Base-by-base conservation (phyloP, 1,139 yeast species). In the Geotrichum histeridarum region DNA sequence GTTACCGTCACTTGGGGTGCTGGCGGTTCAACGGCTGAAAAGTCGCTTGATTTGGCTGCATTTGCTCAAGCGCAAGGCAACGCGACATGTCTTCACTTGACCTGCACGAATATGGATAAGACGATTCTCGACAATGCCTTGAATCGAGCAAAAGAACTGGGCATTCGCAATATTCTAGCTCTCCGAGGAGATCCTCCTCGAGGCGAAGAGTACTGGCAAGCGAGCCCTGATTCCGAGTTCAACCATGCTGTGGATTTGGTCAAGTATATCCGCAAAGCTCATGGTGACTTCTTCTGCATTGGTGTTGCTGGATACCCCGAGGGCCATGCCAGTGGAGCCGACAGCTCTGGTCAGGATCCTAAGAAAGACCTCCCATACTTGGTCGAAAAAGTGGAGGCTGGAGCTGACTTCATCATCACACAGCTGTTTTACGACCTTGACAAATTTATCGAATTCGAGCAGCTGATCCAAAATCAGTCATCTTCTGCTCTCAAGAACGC, bases 1-100 rank as follows among this genome's bases (percentile, higher is more conserved):
- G 84, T 91, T 53, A 88, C 96, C 1, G 86, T 94, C 9, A 94
- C 99, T 0, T 93, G 99, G 98, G 99, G 99, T 32, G 98, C 99
- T 8, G 98, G 98, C 41, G 99, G 99, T 1, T 83, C 95, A 2
- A 90, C 98, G 4, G 83, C 94, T 53, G 85, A 81, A 54, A 90
- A 89, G 71, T 86, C 97, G 0, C 72, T 93, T 58, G 94, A 87
- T 50, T 74, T 93, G 56, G 96, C 97, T 0, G 75, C 81, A 17
- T 86, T 95, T 64, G 89, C 86, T 64, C 75, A 79, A 51, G 87
- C 84, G 53, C 75, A 90, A 56, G 88, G 87, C 1, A 51, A 91
- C 31, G 88, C 96, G 11, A 89, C 96, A 0, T 91, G 96, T 59
- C 79, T 94, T 72, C 99, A 93, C 70, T 76, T 93, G 70, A 93